Base-by-base conservation (phyloP, 345 rosid genomes). In the Pugionium cornutum region DNA sequence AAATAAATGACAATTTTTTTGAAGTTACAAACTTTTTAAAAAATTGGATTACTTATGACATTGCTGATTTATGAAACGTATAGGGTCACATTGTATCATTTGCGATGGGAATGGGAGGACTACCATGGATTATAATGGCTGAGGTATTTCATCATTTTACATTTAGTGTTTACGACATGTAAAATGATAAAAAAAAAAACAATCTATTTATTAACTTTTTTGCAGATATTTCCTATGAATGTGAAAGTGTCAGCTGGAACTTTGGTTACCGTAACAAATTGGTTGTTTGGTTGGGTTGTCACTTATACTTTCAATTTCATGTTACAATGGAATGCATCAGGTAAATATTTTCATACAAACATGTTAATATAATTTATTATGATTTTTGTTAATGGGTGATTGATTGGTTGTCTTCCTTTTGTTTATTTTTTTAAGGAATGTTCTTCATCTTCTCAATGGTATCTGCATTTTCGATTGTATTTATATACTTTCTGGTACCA, bases 111-210 rank as follows among this genome's bases (percentile, higher is more conserved):
- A 77, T 83, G 78, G 76, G 82, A 53, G 82, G 83, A 57, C 66
- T 83, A n/a, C 82, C 88, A 7, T 79, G 82, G 77, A 68, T 79
- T 68, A 68, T 83, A 58, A 80, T 84, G 86, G 78, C 92, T 7
- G 89, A 86, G 89, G 89, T 87, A 76, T n/a, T 55, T 7, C 3
- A 40, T 7, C 7, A 40, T 34, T 3, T 34, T 34, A 34, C 18
- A 18, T 18, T 18, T 18, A 18, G 18, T 18, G 18, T 18, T 18
- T 18, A 18, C 18, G 18, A 18, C 18, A 18, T 18, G 18, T 18
- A 18, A 18, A 18, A 18, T 18, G 18, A 18, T 18, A 18, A 18
- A 18, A 18, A 18, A 18, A 18, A 18, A 18, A 18, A 18, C 18
- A 18, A 18, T 18, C 18, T 18, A 18, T 18, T 18, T 18, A 18